Base-by-base conservation (phyloP, 805 yeast genomes). In the Vanderwaltozyma tropicalis region DNA sequence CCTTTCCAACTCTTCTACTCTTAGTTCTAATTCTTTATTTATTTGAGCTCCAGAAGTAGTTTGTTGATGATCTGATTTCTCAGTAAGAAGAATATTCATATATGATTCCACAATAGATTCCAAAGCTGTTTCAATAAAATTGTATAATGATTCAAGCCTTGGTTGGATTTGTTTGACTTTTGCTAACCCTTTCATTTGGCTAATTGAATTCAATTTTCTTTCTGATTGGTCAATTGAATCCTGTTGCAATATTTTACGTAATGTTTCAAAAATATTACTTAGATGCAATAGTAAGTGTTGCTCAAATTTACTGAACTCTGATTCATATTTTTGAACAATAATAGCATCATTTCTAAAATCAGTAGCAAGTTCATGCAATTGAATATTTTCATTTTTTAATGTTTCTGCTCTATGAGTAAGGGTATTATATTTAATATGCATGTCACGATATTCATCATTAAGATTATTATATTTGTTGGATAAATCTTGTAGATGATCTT, bases 1-100 rank as follows among this genome's bases (percentile, higher is more conserved):
- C 43, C 66, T 72, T 29, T 74, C 73, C 31, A 82, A 54, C 45
- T 78, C 86, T 18, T 74, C 78, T 13, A 80, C 61, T 38, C 86
- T 63, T 32, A 76, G 47, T 39, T 63, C 65, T 32, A 68, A 55
- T 24, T 71, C 58, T 14, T 71, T 69, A 31, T 50, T 37, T 41
- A 20, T 2, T 31, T 36, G 20, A 39, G 46, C 22, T 52, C 46
- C 13, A 39, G 28, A n/a, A 36, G 38, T 31, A 14, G 16, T 14
- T 8, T 11, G 41, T 41, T 6, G 46, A 26, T 12, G 47, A 6
- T 31, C 28, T 29, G 35, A 45, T 15, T 32, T 40, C 31, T 46
- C 53, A 19, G 44, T 41, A 12, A 52, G 32, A 14, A 62, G 29
- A 28, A 58, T 33, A 12, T 50, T 45, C 3, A 71, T 69, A 47